Conservation (phyloP, 2,329 filamentous ascomycete species). For the Falciphora oryzae region DNA sequence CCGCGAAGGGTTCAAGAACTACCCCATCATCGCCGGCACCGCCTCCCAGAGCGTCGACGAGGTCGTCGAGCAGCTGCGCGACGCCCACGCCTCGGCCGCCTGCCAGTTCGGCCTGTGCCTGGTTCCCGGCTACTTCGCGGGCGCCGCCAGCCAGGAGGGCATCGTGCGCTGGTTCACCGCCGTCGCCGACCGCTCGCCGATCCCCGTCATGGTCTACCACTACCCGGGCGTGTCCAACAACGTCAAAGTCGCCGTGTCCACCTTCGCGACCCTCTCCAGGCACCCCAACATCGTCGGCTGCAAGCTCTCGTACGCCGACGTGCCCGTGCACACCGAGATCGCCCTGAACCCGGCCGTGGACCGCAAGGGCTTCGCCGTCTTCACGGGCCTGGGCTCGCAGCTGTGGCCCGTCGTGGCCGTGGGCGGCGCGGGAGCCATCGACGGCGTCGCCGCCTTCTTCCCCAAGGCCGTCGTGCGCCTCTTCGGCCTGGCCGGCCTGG, state of each 20-base stretch:
- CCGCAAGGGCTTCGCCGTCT: constrained; percentile 55
- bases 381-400: constrained; percentile 62
- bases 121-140: constrained; percentile 60
- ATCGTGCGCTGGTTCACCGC: constrained; percentile 55
- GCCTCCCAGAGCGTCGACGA: constrained; percentile 69
- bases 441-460: constrained; percentile 59
- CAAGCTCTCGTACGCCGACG: constrained; percentile 61
- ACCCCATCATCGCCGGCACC: constrained; percentile 73
- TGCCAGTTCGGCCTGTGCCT: constrained; percentile 59
- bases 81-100: constrained; percentile 42
- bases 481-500: constrained; percentile 39
- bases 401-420: constrained; percentile 58
- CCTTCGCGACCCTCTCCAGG: constrained; percentile 49
- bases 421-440: constrained; percentile 60
- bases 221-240: constrained; percentile 63
- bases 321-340: constrained; percentile 59
- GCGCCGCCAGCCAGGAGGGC: constrained; percentile 50
- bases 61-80: constrained; percentile 49
- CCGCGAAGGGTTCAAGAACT: constrained; percentile 54
- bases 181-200: constrained; percentile 53
- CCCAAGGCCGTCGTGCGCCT: constrained; percentile 56
- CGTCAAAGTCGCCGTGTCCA: constrained; percentile 51
- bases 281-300: constrained; percentile 63
- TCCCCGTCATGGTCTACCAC: constrained; percentile 55
- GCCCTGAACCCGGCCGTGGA: constrained; percentile 55